Evolutionary conservation across 345 rosid genomes (phyloP), one percentile per base, ranked within the genome.

Genomic region (Streptanthus diversifolius): DNA sequence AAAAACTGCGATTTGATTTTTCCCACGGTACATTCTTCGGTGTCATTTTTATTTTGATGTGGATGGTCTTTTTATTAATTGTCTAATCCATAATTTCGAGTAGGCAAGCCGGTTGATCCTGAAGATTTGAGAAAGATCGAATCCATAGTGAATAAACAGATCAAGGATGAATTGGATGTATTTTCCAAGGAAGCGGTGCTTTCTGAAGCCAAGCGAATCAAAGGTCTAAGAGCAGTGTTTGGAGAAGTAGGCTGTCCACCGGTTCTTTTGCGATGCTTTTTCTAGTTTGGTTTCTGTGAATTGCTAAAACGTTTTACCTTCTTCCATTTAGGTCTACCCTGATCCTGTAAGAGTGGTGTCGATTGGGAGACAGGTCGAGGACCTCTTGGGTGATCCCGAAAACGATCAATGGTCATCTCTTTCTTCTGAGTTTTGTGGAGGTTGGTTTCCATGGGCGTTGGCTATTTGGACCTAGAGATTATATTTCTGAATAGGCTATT

Each of bases 281-380:
- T 75, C n/a, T 60, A 57, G 11, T 17, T 63, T 47, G 32, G 18
- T 58, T 72, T 72, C 44, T 21, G 5, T 35, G 2, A 48, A 15
- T 48, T 56, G 51, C 27, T 64, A 9, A 35, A 48, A 11, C 32
- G 10, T 10, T 73, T n/a, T 65, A 48, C 45, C 57, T 57, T 43
- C 12, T 51, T 48, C 56, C 10, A 7, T 79, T 29, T 64, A 91
- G 99, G 88, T 90, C 74, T 92, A 92, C 82, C 97, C 96, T 63
- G 97, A 92, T 70, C 97, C 96, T 37, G 98, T 95, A 71, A 88
- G 97, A 81, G 98, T 92, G 68, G 98, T 95, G 55, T 76, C 98
- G 48, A 86, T 95, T 73, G 98, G 99, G 63, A 76, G 41, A 54
- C 79, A 73, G 22, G 92, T 95, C 3, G 97, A 88, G 72, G 97